A percentile compares a stretch with the other conserved stretches of the same genome.
Conservation (phyloP, 2,329 filamentous ascomycete species). For the Tolypocladium cylindrosporum region DNA sequence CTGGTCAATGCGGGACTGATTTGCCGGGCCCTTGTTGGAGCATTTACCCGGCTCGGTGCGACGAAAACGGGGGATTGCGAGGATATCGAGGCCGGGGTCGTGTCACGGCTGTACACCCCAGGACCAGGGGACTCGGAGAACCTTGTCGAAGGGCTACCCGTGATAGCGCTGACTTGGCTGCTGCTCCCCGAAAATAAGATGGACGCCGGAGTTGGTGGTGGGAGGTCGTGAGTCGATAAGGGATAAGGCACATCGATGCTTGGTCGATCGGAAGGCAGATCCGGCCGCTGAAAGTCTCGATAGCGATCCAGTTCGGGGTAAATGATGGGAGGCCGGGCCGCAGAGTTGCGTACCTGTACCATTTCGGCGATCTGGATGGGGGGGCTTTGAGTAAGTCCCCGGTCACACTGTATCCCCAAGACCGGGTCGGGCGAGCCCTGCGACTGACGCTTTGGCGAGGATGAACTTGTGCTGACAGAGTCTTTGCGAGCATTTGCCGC, state of each 20-base stretch:
- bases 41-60: slow-evolving; percentile 34
- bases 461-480: slow-evolving; percentile 21
- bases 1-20: slow-evolving; percentile 44
- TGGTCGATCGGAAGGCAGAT: slow-evolving; percentile 20
- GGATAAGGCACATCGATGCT: slow-evolving; percentile 41
- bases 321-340: slow-evolving; percentile 32
- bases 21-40: slow-evolving; percentile 37
- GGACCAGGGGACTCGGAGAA: slow-evolving; percentile 65
- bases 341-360: slow-evolving; percentile 27
- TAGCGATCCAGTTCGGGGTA: slow-evolving; percentile 56
- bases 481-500: slow-evolving; percentile 16
- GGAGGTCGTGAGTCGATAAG: slow-evolving; percentile 53
- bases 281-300: slow-evolving; percentile 32
- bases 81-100: slow-evolving; percentile 68
- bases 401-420: slow-evolving; percentile 27
- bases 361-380: slow-evolving; percentile 31
- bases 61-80: slow-evolving; percentile 61
- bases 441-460: slow-evolving; percentile 29
- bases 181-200: slow-evolving; percentile 47
- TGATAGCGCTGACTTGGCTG: slow-evolving; percentile 48
- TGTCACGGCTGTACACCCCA: slow-evolving; percentile 64
- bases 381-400: slow-evolving; percentile 31
- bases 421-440: slow-evolving; percentile 24
- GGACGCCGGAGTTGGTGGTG: slow-evolving; percentile 50
- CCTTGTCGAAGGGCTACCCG: slow-evolving; percentile 63